phyloP scores from a whole-genome alignment of 805 yeast species.

The Spathaspora passalidarum region DNA sequence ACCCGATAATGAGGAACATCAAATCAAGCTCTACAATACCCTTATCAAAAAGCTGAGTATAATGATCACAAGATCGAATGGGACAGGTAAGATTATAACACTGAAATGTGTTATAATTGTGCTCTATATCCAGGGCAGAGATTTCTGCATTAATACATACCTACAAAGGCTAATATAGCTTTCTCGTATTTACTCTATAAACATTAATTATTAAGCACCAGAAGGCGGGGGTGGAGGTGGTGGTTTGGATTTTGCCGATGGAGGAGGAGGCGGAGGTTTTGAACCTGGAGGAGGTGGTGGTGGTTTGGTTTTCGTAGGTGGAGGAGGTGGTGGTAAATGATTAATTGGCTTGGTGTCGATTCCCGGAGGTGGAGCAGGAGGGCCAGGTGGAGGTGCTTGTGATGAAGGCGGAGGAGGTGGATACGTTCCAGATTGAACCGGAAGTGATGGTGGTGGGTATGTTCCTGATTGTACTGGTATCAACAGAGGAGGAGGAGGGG shows the following conservation, averaged over 20 bases:
- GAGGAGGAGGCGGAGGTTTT: conserved; percentile 16
- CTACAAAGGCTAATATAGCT: no score
- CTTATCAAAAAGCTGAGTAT: no score
- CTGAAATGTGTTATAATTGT: no score
- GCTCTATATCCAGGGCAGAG: no score
- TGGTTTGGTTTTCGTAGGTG: conserved; percentile 9
- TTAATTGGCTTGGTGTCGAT: conserved; percentile 15
- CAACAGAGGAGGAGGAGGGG: conserved; percentile 1
- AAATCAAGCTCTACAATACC: no score
- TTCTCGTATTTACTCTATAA: no score
- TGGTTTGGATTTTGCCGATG: conserved; percentile 12
- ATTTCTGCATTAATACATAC: no score
- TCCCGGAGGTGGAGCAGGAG: conserved; percentile 13
- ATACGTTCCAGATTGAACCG: not conserved
- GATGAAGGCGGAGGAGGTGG: conserved; percentile 11
- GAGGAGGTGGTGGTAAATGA: conserved; percentile 18
- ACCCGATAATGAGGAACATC: no score
- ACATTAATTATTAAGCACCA: conserved; percentile 2
- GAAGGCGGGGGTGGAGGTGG: conserved; percentile 15
- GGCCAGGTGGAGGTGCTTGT: conserved; percentile 7
- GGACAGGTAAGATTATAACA: no score
- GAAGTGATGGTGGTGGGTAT: not conserved
- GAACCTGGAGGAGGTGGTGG: conserved; percentile 16
- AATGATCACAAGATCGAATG: no score
- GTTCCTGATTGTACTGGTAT: not conserved